Conservation (phyloP, 108 stramenopile genomes). For the Mediolabrus comicus region DNA sequence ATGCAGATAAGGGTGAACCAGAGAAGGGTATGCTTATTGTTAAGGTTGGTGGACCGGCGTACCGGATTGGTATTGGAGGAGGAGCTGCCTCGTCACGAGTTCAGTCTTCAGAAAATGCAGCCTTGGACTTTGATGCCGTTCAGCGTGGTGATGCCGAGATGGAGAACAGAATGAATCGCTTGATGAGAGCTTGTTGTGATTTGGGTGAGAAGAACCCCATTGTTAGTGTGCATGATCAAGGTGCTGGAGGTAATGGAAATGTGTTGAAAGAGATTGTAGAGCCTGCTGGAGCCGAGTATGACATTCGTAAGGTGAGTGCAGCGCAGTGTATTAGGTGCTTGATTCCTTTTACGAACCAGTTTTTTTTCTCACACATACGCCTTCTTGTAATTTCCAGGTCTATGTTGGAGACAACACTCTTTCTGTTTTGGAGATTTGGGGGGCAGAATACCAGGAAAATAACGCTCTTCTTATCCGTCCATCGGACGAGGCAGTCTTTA, state of each 20-base stretch:
- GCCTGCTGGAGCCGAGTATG: slow-evolving; percentile 94
- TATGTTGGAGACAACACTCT: slow-evolving; percentile 94
- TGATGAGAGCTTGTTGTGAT: slow-evolving; percentile 98
- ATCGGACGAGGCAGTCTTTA: slow-evolving; percentile 72
- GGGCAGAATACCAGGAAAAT: slow-evolving; percentile 99
- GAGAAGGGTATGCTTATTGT: slow-evolving; percentile 96
- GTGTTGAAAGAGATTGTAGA: slow-evolving; percentile 99
- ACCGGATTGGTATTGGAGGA: slow-evolving; percentile 98
- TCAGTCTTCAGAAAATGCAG: slow-evolving; percentile 84
- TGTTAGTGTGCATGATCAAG: slow-evolving; percentile 97
- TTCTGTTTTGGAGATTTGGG: slow-evolving; percentile 97
- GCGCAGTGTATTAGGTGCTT: not conserved
- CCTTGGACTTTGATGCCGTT: slow-evolving; percentile 98
- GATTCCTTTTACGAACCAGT: not conserved
- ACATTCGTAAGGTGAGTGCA: slow-evolving; percentile 86
- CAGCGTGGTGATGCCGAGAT: slow-evolving; percentile 99
- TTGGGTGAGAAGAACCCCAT: slow-evolving; percentile 96
- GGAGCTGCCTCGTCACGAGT: slow-evolving; percentile 94
- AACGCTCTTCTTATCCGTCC: slow-evolving; percentile 92
- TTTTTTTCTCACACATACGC: not conserved
- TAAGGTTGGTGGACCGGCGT: slow-evolving; percentile 98
- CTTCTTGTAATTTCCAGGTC: slow-evolving; percentile 34
- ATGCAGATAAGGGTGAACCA: slow-evolving; percentile 89
- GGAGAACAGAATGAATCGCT: slow-evolving; percentile 97
- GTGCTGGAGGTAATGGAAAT: slow-evolving; percentile 99